Evolutionary conservation across 805 yeast species (phyloP).

Genomic region (Wickerhamiella cacticola): DNA sequence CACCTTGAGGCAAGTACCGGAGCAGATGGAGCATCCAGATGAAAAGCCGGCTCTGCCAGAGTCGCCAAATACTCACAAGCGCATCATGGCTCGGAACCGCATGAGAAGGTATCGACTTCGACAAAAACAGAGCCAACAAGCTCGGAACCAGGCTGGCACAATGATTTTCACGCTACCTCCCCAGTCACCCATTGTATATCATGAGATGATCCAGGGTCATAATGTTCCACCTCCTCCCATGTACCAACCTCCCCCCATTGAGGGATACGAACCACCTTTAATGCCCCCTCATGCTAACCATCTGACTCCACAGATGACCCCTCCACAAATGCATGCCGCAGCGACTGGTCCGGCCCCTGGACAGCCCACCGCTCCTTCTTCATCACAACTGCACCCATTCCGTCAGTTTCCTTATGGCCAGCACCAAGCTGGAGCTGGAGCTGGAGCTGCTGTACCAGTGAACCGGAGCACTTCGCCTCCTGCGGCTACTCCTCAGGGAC

Average conservation of each 20-base stretch:
- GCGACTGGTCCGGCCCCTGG: background rate
- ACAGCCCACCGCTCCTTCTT: background rate
- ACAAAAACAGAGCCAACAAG: constrained; percentile 5
- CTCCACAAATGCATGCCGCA: constrained; percentile 4
- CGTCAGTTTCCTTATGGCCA: constrained; percentile 1
- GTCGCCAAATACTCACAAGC: constrained; percentile 11
- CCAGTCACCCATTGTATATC: background rate
- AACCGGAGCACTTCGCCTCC: constrained; percentile 1
- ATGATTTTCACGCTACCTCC: constrained; percentile 1
- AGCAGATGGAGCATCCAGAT: constrained; percentile 1
- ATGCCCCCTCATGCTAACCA: background rate
- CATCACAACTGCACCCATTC: background rate
- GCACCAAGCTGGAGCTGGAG: constrained; percentile 4
- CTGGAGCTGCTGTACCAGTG: background rate
- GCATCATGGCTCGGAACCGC: constrained; percentile 11
- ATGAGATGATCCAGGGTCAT: background rate
- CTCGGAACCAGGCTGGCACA: background rate
- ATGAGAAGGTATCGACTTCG: constrained; percentile 9
- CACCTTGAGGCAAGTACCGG: background rate
- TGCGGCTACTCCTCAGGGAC: background rate
- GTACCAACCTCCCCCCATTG: constrained; percentile 4
- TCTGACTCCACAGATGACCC: background rate
- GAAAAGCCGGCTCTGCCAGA: constrained; percentile 10
- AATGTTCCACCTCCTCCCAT: background rate
- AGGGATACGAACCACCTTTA: background rate